Percentiles rank a stretch among this genome's conserved stretches.
Evolutionary conservation across 345 rosid species (phyloP).

Genomic region (Citrus maxima): DNA sequence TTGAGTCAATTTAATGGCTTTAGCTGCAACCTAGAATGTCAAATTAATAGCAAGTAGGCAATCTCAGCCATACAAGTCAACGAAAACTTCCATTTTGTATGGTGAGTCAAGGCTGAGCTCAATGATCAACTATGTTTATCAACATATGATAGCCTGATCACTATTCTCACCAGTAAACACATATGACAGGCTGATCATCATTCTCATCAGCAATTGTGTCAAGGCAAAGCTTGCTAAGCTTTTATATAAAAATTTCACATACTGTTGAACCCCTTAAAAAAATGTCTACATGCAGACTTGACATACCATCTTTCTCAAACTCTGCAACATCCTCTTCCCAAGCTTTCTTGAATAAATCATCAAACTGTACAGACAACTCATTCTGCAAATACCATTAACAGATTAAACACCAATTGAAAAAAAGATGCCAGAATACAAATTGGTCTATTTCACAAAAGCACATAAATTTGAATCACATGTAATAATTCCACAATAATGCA

Average conservation of each 20-base stretch:
- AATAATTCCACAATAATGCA: slow-evolving; percentile 1
- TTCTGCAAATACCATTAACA: slow-evolving; percentile 43
- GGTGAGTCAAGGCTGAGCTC: background rate
- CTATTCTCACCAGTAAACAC: background rate
- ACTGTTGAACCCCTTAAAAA: slow-evolving; percentile 3
- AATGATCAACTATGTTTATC: background rate
- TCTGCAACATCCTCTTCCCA: slow-evolving; percentile 80
- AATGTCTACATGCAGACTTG: slow-evolving; percentile 4
- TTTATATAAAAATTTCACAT: background rate
- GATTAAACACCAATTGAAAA: background rate
- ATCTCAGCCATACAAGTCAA: slow-evolving; percentile 1
- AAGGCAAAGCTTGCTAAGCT: background rate
- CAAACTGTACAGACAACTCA: slow-evolving; percentile 82
- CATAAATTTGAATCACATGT: background rate
- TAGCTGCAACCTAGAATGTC: background rate
- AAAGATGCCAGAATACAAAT: background rate
- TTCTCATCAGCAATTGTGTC: background rate
- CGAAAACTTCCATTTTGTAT: background rate
- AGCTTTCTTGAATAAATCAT: slow-evolving; percentile 79
- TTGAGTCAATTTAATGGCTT: slow-evolving; percentile 11
- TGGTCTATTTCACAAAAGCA: background rate
- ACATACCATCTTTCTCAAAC: slow-evolving; percentile 58
- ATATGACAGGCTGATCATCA: too few relatives aligned
- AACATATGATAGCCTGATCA: background rate
- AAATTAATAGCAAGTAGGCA: background rate